Evolutionary conservation across 208 protist species (phyloP), one percentile per base, ranked within the genome.

Genomic region (Lotmaria passim): DNA sequence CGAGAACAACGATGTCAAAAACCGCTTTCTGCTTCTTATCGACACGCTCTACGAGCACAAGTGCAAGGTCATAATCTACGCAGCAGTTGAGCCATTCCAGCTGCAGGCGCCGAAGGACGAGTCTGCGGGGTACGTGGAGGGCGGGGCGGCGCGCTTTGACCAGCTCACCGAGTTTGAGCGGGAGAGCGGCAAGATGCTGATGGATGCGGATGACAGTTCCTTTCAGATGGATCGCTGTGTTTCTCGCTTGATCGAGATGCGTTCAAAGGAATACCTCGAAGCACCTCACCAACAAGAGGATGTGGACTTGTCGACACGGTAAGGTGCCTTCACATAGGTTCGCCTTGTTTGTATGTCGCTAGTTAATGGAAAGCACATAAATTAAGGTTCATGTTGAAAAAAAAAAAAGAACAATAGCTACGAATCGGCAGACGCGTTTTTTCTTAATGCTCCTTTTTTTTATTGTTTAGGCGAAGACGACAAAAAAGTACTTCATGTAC

Each of bases 221-320:
- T 95, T 97, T 58, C 87, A 94, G 59, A 96, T 97, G 88, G 76
- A 95, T 41, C 86, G 93, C 3, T 93, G 87, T 44, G 63, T 96
- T 19, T 96, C 91, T 3, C 79, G 93, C 21, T 58, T 97, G 56
- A 83, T 82, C 71, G 93, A 97, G 69, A 97, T 97, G 93, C 75
- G 90, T 14, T 85, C 93, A 4, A 83, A 81, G 48, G 85, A 96
- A 78, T 97, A 97, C 67, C 72, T 96, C 1, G 65, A 86, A 50
- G 52, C 68, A 31, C 79, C 85, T n/a, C 90, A 96, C 53, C 66
- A 74, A 33, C 61, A 67, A 21, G 36, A 59, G 28, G 70, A 76
- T 17, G 70, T 76, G 36, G 59, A 68, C 36, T 48, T 71, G 23
- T 73, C 65, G 12, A 78, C 63, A 38, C 53, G 53, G 7, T 79